Evolutionary conservation across 805 yeast genomes (phyloP).

Genomic region (Metschnikowia chrysomelidarum): DNA sequence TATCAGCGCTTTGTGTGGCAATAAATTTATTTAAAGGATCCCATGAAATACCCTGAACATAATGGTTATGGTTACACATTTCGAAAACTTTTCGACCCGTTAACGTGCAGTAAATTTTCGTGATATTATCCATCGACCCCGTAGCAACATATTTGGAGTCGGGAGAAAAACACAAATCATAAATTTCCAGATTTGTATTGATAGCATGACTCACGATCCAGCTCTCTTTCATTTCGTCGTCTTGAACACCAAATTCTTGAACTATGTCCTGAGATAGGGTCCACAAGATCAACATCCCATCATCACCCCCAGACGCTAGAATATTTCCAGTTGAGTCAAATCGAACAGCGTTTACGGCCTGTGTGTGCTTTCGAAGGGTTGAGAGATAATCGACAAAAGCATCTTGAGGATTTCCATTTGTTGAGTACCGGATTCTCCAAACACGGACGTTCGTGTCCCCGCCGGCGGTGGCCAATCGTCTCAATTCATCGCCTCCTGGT

Average conservation of each 20-base stretch:
- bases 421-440: constrained; percentile 33
- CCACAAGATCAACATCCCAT: constrained; percentile 88
- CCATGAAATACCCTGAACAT: constrained; percentile 96
- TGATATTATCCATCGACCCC: constrained; percentile 87
- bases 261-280: constrained; percentile 50
- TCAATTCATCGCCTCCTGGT: constrained; percentile 26
- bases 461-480: constrained; percentile 85
- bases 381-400: constrained; percentile 67
- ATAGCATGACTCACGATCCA: constrained; percentile 68
- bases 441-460: constrained; percentile 89
- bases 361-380: constrained; percentile 83
- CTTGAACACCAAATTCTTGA: constrained; percentile 57
- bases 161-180: constrained; percentile 94
- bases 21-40: constrained; percentile 79
- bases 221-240: constrained; percentile 60
- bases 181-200: constrained; percentile 71
- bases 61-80: constrained; percentile 75
- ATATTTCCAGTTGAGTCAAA: constrained; percentile 68
- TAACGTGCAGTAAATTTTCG: constrained; percentile 61
- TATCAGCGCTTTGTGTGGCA: constrained; percentile 88
- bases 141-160: constrained; percentile 72
- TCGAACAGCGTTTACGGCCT: constrained; percentile 89
- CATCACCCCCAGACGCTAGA: constrained; percentile 93
- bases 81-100: constrained; percentile 58
- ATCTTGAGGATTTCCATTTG: constrained; percentile 4